A percentile compares a stretch with the other conserved stretches of the same genome.
phyloP scores from a whole-genome alignment of 257 asterid genomes.

The Fraxinus americana region DNA sequence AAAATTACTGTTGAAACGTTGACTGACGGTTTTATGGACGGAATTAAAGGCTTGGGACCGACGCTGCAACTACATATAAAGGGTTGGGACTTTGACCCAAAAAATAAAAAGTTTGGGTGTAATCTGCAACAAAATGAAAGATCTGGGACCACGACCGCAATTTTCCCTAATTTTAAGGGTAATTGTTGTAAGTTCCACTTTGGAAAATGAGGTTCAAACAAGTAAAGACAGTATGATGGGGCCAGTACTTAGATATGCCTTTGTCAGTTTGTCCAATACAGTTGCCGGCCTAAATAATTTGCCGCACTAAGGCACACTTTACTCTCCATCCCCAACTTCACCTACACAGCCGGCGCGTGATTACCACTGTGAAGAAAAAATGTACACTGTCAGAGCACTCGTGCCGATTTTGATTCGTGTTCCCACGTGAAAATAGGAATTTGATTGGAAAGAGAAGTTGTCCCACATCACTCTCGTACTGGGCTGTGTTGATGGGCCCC shows the following conservation, averaged over 20 bases:
- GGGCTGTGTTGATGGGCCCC: constrained; percentile 31
- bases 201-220: too few relatives aligned
- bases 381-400: not conserved
- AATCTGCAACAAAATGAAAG: too few relatives aligned
- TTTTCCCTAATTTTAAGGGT: too few relatives aligned
- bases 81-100: too few relatives aligned
- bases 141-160: too few relatives aligned
- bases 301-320: not conserved
- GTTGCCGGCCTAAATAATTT: not conserved
- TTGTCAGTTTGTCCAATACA: not conserved
- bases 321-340: not conserved
- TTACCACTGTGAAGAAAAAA: not conserved
- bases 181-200: too few relatives aligned
- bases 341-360: not conserved
- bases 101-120: too few relatives aligned
- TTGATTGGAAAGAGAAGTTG: not conserved
- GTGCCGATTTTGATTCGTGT: not conserved
- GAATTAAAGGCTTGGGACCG: too few relatives aligned
- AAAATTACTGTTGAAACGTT: too few relatives aligned
- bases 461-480: constrained; percentile 38
- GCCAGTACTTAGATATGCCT: not conserved
- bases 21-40: too few relatives aligned
- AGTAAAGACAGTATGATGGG: too few relatives aligned
- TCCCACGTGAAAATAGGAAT: not conserved
- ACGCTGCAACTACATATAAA: too few relatives aligned